These are phyloP conservation scores for Balansia obtecta DNA, from an alignment of 2,329 filamentous ascomycete species.

Conservation along the genomic window DNA sequence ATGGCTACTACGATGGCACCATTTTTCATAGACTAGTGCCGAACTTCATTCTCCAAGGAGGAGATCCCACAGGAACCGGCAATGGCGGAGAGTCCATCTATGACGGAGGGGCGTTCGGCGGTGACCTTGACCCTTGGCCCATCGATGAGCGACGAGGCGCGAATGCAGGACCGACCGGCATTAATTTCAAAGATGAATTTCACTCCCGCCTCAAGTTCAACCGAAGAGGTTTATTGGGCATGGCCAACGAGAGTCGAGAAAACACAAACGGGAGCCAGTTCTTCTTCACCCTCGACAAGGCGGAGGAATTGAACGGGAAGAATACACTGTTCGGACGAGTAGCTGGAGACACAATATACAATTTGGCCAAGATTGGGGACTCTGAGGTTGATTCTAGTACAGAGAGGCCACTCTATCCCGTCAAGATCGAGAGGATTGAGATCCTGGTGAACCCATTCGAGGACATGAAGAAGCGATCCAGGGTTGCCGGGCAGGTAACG, in stretches of 20 bases:
- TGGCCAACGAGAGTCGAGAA: constrained; percentile 74
- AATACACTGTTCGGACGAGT: constrained; percentile 92
- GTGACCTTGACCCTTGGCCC: constrained; percentile 59
- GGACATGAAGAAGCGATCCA: constrained; percentile 61
- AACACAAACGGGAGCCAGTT: constrained; percentile 92
- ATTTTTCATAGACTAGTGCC: constrained; percentile 90
- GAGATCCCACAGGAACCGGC: constrained; percentile 86
- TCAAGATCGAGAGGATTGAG: constrained; percentile 63
- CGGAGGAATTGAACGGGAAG: constrained; percentile 74
- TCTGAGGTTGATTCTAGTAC: constrained; percentile 65
- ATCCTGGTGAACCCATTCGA: constrained; percentile 73
- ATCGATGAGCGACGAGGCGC: constrained; percentile 51
- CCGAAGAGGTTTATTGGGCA: constrained; percentile 77
- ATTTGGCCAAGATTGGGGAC: constrained; percentile 86
- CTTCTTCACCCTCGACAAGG: constrained; percentile 81
- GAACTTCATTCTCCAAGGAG: constrained; percentile 87
- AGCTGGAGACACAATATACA: constrained; percentile 91
- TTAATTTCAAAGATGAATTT: constrained; percentile 71
- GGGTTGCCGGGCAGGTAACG: constrained; percentile 36
- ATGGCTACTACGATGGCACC: constrained; percentile 89
- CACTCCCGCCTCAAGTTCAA: constrained; percentile 91
- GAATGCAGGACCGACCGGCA: constrained; percentile 46
- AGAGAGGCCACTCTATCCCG: constrained; percentile 76
- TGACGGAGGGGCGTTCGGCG: constrained; percentile 66
- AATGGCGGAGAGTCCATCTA: constrained; percentile 88